Conservation (phyloP, 1,284 basidiomycete species). For the Cryptococcus floricola region DNA sequence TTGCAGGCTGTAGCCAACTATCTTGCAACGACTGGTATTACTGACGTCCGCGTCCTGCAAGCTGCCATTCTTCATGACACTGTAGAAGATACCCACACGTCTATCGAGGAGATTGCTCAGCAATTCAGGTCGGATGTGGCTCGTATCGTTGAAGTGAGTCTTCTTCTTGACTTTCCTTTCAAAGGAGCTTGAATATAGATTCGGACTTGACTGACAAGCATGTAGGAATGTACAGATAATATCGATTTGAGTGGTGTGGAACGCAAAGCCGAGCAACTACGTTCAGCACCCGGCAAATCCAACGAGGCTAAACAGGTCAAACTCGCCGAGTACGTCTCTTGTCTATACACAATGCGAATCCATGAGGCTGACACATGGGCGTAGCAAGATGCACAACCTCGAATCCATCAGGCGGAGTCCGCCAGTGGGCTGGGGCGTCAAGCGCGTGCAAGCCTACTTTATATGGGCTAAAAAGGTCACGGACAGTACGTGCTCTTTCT, state of each 20-base stretch:
- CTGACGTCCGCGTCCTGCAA: constrained; percentile 42
- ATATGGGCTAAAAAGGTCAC: constrained; percentile 51
- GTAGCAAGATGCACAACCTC: constrained; percentile 50
- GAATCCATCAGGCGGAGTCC: constrained; percentile 43
- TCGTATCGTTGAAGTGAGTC: constrained; percentile 41
- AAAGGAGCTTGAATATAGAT: no score
- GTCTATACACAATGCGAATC: background rate
- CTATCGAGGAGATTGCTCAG: constrained; percentile 38
- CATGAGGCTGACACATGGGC: background rate
- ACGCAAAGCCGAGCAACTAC: constrained; percentile 48
- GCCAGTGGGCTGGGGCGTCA: constrained; percentile 45
- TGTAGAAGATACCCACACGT: constrained; percentile 50
- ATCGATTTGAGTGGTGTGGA: constrained; percentile 28
- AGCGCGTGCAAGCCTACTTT: constrained; percentile 47
- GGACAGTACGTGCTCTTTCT: constrained; percentile 29
- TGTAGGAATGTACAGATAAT: constrained; percentile 46
- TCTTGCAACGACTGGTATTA: constrained; percentile 42
- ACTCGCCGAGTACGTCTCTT: constrained; percentile 41
- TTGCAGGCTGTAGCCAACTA: constrained; percentile 45
- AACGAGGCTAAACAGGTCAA: constrained; percentile 49
- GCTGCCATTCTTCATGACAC: constrained; percentile 51
- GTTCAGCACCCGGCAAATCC: constrained; percentile 43
- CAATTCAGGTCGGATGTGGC: constrained; percentile 46
- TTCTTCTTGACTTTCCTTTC: background rate
- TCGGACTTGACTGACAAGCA: background rate